Percentiles rank a stretch among this genome's conserved stretches.
Conservation (phyloP, 2,329 filamentous ascomycete genomes). For the Dactylellina leptospora region DNA sequence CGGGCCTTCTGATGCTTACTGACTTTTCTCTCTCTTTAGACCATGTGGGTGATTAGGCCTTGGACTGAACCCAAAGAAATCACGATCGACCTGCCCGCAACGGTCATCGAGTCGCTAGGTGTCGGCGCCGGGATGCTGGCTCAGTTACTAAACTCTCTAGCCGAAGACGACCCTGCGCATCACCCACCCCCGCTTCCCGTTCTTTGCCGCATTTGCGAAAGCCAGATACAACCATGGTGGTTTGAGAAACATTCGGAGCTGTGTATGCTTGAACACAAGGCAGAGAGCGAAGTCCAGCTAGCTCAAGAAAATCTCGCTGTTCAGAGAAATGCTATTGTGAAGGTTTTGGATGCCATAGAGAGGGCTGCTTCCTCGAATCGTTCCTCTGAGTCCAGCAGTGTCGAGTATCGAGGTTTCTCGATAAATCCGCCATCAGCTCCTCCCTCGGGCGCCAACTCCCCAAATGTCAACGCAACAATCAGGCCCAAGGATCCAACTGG, state of each 20-base stretch:
- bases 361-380: constrained; percentile 72
- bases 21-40: constrained; percentile 65
- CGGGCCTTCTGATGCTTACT: constrained; percentile 12
- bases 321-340: constrained; percentile 93
- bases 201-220: constrained; percentile 95
- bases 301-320: constrained; percentile 90
- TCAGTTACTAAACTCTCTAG: constrained; percentile 87
- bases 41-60: constrained; percentile 99
- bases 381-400: constrained; percentile 57
- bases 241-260: constrained; percentile 99
- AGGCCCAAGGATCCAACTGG: constrained; percentile 67
- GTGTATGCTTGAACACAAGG: constrained; percentile 92
- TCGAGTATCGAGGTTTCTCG: constrained; percentile 64
- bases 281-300: constrained; percentile 97
- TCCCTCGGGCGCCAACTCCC: constrained; percentile 68
- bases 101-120: constrained; percentile 91
- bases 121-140: constrained; percentile 94
- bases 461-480: constrained; percentile 66
- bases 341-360: constrained; percentile 90
- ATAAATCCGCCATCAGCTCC: constrained; percentile 77
- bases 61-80: constrained; percentile 89
- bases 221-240: constrained; percentile 98
- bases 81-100: constrained; percentile 88
- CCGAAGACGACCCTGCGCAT: constrained; percentile 81
- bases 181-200: constrained; percentile 83